Base-by-base conservation (phyloP, 1,284 basidiomycete species). In the Boletus semigastroideus region DNA sequence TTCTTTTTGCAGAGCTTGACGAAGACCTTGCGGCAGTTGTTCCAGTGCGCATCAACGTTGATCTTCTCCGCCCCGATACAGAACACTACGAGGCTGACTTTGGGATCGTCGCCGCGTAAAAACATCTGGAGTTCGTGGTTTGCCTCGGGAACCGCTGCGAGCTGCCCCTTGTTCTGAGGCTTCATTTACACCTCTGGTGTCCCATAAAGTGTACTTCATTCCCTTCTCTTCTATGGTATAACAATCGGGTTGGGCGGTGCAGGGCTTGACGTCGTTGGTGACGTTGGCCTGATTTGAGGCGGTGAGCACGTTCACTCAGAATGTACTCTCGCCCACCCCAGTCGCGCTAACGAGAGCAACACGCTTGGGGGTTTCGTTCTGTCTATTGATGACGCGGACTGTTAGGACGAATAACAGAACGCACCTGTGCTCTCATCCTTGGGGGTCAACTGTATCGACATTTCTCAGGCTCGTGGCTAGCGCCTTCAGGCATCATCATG, bases 291-390 rank as follows among this genome's bases (percentile, higher is more conserved):
- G 12, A 28, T 31, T 2, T n/a, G 42, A 42, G 27, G 37, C 52
- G 9, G 5, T 17, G 40, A 64, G 57, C 25, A 64, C 27, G 27
- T 60, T 61, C 39, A 60, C 48, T n/a, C n/a, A n/a, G n/a, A 62
- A 27, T 8, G 61, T 63, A 41, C 59, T 55, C 59, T 60, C 58
- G 28, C 59, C 58, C 13, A 42, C 61, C 9, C 61, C 59, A 4
- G 56, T 58, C 20, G 40, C 11, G 33, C 60, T 57, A 13, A 59
- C 57, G 43, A 60, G 20, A 22, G 49, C 50, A 37, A 62, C 22
- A 20, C 60, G 50, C 36, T 57, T 54, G 14, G 20, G 38, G 31
- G 16, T 31, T 43, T 14, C 3, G 10, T 30, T 17, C 61, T 59
- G 36, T 47, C 37, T 14, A 31, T 46, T 12, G n/a, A 39, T 13